phyloP scores from a whole-genome alignment of 257 asterid genomes.

The Marsdenia floribunda region DNA sequence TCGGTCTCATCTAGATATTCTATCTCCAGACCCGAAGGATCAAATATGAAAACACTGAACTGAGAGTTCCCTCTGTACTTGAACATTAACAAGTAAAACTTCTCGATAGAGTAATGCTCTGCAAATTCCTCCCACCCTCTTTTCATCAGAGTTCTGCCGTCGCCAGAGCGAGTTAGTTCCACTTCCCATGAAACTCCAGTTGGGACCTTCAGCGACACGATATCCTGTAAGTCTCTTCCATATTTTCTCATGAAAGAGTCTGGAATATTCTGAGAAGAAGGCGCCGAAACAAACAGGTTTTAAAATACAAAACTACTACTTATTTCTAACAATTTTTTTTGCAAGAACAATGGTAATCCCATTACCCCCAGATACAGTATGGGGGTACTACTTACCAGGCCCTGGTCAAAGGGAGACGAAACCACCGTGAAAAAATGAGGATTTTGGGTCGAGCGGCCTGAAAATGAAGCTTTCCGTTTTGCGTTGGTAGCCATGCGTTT shows the following conservation, averaged over 20 bases:
- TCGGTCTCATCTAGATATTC: neutral
- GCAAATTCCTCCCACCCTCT: conserved; percentile 35
- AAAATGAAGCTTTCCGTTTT: neutral
- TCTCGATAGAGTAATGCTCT: conserved; percentile 18
- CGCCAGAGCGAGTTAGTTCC: conserved; percentile 17
- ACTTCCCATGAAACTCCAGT: conserved; percentile 21
- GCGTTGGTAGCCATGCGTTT: neutral
- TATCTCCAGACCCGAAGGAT: neutral
- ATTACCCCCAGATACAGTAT: too few species aligned
- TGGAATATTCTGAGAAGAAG: conserved; percentile 35
- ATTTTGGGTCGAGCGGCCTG: neutral
- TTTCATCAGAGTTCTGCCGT: conserved; percentile 21
- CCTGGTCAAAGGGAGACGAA: neutral
- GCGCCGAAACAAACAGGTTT: neutral
- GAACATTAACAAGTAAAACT: conserved; percentile 30
- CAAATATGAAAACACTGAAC: conserved; percentile 32
- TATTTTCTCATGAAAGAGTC: conserved; percentile 18
- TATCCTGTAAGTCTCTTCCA: conserved; percentile 17
- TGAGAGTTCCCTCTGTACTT: conserved; percentile 10
- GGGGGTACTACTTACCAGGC: neutral
- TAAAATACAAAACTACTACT: too few species aligned
- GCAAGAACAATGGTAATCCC: neutral
- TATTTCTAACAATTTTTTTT: too few species aligned
- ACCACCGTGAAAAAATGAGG: conserved; percentile 9
- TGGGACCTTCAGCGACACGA: conserved; percentile 31